A percentile compares a stretch with the other conserved stretches of the same genome.
These are phyloP conservation scores for Pythium oligandrum DNA, from an alignment of 352 stramenopile genomes.

Conservation along the genomic window DNA sequence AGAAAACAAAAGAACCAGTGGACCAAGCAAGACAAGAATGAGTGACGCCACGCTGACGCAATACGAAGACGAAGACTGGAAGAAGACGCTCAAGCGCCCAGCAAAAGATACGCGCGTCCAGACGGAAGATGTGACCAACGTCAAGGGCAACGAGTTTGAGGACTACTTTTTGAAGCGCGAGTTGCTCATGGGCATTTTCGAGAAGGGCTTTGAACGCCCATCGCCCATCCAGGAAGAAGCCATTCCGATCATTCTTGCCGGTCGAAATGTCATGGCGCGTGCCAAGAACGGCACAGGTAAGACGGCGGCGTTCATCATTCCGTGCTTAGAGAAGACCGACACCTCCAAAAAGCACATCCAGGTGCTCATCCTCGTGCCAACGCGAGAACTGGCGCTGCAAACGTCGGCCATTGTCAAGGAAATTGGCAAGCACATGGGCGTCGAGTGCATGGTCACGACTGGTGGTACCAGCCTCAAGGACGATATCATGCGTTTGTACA, in stretches of 20 bases:
- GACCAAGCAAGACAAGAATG: no score
- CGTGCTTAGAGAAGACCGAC: conserved; percentile 99
- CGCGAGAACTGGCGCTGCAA: conserved; percentile 97
- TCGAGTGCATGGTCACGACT: conserved; percentile 98
- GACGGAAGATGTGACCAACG: conserved; percentile 97
- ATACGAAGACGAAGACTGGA: conserved; percentile 65
- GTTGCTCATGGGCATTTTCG: conserved; percentile 99
- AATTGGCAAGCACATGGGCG: conserved; percentile 96
- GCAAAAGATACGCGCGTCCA: conserved; percentile 87
- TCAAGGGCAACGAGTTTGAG: conserved; percentile 99
- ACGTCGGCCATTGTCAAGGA: conserved; percentile 98
- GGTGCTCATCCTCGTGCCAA: conserved; percentile 98
- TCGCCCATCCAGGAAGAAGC: conserved; percentile 99
- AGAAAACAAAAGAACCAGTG: no score
- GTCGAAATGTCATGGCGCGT: conserved; percentile 96
- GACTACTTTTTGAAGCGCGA: conserved; percentile 99
- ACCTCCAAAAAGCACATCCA: conserved; percentile 95
- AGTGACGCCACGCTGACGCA: conserved; percentile 2
- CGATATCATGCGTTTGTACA: conserved; percentile 99
- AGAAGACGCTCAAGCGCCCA: conserved; percentile 70
- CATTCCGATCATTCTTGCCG: conserved; percentile 98
- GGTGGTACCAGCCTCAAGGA: conserved; percentile 98
- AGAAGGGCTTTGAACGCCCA: conserved; percentile 99
- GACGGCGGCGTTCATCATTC: conserved; percentile 99
- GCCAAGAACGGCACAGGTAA: conserved; percentile 99